A percentile compares a stretch with the other conserved stretches of the same genome.
Conservation (phyloP, 768 basidiomycete genomes). For the Rhodotorula kratochvilovae region DNA sequence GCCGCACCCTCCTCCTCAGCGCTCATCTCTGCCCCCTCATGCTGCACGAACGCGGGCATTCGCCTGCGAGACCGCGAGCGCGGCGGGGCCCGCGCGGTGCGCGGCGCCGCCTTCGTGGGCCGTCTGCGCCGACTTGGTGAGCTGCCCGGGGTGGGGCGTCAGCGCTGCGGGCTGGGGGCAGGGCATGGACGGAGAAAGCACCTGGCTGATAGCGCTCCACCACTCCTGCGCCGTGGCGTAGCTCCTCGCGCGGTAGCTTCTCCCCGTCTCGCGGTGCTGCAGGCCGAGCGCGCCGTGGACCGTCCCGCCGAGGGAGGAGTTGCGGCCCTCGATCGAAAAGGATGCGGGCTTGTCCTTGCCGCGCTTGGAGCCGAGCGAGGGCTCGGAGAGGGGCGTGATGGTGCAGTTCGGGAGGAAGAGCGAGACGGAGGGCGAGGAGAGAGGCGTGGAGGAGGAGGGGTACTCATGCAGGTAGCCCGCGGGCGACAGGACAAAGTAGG, state of each 20-base stretch:
- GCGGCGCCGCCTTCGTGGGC: background rate
- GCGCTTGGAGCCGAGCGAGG: background rate
- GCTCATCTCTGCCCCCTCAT: background rate
- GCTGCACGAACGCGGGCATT: background rate
- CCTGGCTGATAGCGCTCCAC: background rate
- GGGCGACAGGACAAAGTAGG: slow-evolving; percentile 22
- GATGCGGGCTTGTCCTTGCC: background rate
- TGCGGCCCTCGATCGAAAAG: background rate
- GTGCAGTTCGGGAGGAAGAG: slow-evolving; percentile 19
- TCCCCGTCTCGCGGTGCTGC: background rate
- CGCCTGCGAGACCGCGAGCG: background rate
- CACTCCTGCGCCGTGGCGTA: background rate
- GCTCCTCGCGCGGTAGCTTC: slow-evolving; percentile 10
- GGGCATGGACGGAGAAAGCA: background rate
- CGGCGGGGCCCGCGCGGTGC: background rate
- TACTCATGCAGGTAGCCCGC: slow-evolving; percentile 24
- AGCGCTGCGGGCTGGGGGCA: no score
- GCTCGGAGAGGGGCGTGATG: background rate
- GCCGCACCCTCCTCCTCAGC: background rate
- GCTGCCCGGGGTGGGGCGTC: background rate
- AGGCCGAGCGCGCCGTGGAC: background rate
- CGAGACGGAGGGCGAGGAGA: slow-evolving; percentile 1
- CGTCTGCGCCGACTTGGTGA: background rate
- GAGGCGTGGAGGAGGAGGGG: background rate
- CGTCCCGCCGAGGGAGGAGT: background rate